These are phyloP conservation scores for Pseudogymnoascus pannorum DNA, from an alignment of 2,329 filamentous ascomycete species.

Conservation along the genomic window DNA sequence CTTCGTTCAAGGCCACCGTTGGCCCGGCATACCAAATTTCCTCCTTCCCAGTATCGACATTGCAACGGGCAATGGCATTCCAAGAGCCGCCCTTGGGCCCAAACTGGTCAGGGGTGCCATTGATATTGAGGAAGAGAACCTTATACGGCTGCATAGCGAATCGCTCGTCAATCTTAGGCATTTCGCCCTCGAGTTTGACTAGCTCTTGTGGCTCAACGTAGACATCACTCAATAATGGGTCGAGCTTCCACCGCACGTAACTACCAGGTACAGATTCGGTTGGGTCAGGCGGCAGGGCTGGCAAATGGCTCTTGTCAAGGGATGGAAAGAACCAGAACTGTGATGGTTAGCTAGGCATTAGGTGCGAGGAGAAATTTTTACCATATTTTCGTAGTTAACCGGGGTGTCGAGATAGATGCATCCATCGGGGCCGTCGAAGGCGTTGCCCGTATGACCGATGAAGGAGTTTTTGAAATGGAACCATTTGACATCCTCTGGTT, in stretches of 20 bases:
- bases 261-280: too few species aligned
- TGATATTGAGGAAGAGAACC: too few species aligned
- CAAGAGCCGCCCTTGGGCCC: slow-evolving; percentile 16
- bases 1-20: slow-evolving; percentile 26
- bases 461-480: slow-evolving; percentile 43
- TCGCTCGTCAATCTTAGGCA: slow-evolving; percentile 22
- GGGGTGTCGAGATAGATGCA: slow-evolving; percentile 25
- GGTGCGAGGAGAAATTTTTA: too few species aligned
- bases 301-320: too few species aligned
- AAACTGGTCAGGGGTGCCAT: too few species aligned
- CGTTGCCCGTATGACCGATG: slow-evolving; percentile 41
- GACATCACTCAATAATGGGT: slow-evolving; percentile 19
- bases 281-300: too few species aligned
- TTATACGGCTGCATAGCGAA: slow-evolving; percentile 18
- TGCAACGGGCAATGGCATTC: slow-evolving; percentile 20
- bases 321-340: slow-evolving; percentile 18
- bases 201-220: slow-evolving; percentile 15
- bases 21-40: too few species aligned
- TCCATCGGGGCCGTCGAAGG: slow-evolving; percentile 40
- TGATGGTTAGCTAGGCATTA: too few species aligned
- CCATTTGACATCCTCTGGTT: slow-evolving; percentile 46
- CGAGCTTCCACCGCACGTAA: slow-evolving; percentile 28
- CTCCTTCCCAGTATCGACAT: slow-evolving; percentile 16
- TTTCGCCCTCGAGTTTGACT: slow-evolving; percentile 19
- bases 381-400: too few species aligned